Evolutionary conservation across 148 eudicot species (phyloP).

Genomic region (Silene uniflora): DNA sequence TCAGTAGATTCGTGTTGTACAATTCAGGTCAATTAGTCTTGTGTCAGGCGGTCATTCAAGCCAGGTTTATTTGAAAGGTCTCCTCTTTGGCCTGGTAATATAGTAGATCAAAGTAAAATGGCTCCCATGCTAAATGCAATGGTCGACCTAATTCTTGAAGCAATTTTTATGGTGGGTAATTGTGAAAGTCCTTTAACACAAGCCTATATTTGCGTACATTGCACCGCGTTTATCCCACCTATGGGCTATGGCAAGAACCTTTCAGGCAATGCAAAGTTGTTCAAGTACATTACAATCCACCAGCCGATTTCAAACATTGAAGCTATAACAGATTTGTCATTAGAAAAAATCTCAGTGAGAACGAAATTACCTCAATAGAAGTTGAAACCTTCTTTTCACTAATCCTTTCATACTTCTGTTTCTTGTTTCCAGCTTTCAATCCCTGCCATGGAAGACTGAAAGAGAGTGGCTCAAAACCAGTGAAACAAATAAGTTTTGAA

Average conservation of each 20-base stretch:
- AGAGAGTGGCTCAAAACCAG: slow-evolving; percentile 24
- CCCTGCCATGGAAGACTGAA: slow-evolving; percentile 95
- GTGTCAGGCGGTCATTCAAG: too few species aligned
- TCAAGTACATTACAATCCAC: neutral
- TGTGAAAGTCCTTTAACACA: too few species aligned
- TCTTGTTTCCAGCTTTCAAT: slow-evolving; percentile 82
- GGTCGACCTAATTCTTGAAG: neutral
- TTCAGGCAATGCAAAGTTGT: neutral
- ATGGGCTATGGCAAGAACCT: neutral
- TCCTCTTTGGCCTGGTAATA: too few species aligned
- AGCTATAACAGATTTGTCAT: neutral
- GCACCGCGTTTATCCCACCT: neutral
- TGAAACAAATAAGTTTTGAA: slow-evolving; percentile 5
- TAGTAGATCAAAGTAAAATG: too few species aligned
- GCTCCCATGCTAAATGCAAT: too few species aligned
- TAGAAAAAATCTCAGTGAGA: neutral
- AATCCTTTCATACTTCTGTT: slow-evolving; percentile 80
- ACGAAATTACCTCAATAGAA: slow-evolving; percentile 61
- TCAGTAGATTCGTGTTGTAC: too few species aligned
- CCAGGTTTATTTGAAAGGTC: too few species aligned
- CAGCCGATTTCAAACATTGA: neutral
- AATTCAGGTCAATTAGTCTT: too few species aligned
- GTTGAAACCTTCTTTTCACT: slow-evolving; percentile 90
- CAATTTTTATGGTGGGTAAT: too few species aligned
- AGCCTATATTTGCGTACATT: too few species aligned